Evolutionary conservation across 2,329 filamentous ascomycete species (phyloP).

Genomic region (Lachnellula suecica): DNA sequence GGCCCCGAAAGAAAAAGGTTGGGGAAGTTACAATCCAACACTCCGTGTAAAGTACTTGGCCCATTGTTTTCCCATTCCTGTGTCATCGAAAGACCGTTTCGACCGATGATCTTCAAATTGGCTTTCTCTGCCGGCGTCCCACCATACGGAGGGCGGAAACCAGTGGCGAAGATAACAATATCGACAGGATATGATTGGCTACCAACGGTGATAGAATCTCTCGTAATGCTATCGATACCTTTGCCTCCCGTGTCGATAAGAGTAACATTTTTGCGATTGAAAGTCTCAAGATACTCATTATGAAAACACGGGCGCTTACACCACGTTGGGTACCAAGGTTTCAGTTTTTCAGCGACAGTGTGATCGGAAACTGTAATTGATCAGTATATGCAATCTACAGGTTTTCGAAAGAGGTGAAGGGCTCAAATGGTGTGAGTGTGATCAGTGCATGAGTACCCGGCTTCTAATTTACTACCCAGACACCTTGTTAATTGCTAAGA

Average conservation of each 20-base stretch:
- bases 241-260: constrained; percentile 10
- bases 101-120: constrained; percentile 5
- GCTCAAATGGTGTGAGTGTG: too few relatives aligned
- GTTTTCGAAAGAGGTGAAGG: too few relatives aligned
- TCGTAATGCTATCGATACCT: constrained; percentile 6
- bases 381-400: too few relatives aligned
- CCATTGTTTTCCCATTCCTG: constrained; percentile 5
- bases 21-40: constrained; percentile 1
- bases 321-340: constrained; percentile 5
- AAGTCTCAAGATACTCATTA: constrained; percentile 5
- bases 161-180: constrained; percentile 6
- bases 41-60: constrained; percentile 4
- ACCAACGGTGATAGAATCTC: background rate
- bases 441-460: too few relatives aligned
- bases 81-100: constrained; percentile 1
- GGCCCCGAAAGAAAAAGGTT: constrained; percentile 4
- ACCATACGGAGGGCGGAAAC: constrained; percentile 1
- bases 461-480: too few relatives aligned
- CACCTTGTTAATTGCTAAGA: too few relatives aligned
- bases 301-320: constrained; percentile 13
- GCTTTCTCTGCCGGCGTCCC: background rate
- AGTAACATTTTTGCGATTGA: constrained; percentile 6
- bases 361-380: constrained; percentile 2
- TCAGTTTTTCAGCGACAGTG: constrained; percentile 1
- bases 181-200: constrained; percentile 2